phyloP scores from a whole-genome alignment of 1,139 yeast species.

The Hyphopichia wangnamkhiaoensis region DNA sequence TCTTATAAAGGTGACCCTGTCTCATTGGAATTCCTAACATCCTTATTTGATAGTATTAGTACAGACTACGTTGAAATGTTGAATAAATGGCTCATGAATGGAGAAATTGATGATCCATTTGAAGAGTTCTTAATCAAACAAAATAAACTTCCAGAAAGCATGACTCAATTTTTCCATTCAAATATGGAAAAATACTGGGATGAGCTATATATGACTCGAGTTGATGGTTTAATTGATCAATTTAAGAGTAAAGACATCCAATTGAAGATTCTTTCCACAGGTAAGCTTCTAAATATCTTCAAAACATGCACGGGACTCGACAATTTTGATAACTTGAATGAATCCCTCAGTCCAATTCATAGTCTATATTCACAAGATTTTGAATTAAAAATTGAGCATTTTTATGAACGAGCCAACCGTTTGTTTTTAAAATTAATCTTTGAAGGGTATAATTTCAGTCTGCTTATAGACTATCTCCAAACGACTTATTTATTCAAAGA shows the following conservation, averaged over 20 bases:
- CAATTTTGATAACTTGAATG: conserved; percentile 31
- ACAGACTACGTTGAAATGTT: conserved; percentile 67
- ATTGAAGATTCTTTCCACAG: conserved; percentile 72
- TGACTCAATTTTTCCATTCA: conserved; percentile 40
- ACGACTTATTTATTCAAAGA: conserved; percentile 50
- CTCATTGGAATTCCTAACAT: conserved; percentile 52
- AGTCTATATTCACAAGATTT: conserved; percentile 61
- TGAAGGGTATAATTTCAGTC: conserved; percentile 58
- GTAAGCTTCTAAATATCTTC: conserved; percentile 78
- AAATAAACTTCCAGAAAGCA: conserved; percentile 32
- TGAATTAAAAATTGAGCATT: conserved; percentile 57
- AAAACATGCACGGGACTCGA: conserved; percentile 55
- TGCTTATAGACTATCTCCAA: conserved; percentile 51
- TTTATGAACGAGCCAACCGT: conserved; percentile 70
- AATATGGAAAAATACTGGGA: conserved; percentile 85
- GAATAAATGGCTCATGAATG: conserved; percentile 75
- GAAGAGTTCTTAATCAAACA: conserved; percentile 77
- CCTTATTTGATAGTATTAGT: conserved; percentile 61
- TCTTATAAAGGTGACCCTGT: conserved; percentile 66
- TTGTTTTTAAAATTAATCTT: conserved; percentile 59
- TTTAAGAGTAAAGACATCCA: conserved; percentile 58
- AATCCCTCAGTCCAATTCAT: conserved; percentile 27
- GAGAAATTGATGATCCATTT: conserved; percentile 74
- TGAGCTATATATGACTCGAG: conserved; percentile 71
- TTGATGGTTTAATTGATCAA: conserved; percentile 75